These are phyloP conservation scores for Beauveria rudraprayagi DNA, from an alignment of 2,329 filamentous ascomycete species.

Conservation along the genomic window DNA sequence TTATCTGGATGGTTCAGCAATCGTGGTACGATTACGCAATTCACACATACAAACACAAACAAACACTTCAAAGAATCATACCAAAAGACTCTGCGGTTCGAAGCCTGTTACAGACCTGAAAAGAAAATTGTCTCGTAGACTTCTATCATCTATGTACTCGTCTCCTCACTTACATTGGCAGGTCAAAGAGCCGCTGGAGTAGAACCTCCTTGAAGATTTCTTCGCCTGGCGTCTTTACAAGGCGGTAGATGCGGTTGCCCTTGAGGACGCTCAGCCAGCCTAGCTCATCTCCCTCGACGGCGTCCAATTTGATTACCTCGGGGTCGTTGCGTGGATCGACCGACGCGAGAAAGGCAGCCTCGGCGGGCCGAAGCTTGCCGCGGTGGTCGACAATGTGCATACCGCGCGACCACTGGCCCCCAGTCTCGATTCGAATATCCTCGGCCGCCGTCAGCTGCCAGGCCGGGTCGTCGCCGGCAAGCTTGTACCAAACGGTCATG, in stretches of 20 bases:
- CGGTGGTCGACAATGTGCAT: conserved; percentile 82
- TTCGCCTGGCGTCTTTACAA: conserved; percentile 61
- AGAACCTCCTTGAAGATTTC: conserved; percentile 58
- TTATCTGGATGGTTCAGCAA: background rate
- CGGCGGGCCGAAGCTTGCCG: conserved; percentile 43
- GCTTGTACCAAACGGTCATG: conserved; percentile 69
- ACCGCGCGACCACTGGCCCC: conserved; percentile 89
- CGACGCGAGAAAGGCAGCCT: conserved; percentile 31
- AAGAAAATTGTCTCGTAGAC: background rate
- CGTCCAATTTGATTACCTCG: conserved; percentile 32
- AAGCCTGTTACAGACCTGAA: background rate
- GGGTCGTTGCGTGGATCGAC: conserved; percentile 33
- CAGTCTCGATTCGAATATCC: conserved; percentile 83
- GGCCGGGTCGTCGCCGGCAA: conserved; percentile 42
- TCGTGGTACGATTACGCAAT: background rate
- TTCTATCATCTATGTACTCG: background rate
- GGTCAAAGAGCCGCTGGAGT: conserved; percentile 56
- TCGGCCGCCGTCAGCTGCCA: conserved; percentile 56
- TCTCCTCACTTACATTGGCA: conserved; percentile 17
- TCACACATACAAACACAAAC: background rate
- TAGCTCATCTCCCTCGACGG: conserved; percentile 61
- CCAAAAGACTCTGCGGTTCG: background rate
- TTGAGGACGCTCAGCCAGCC: conserved; percentile 66
- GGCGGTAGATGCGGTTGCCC: conserved; percentile 74
- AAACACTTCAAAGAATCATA: background rate